Conservation (phyloP, 2,329 filamentous ascomycete genomes). For the Fusarium sp. region DNA sequence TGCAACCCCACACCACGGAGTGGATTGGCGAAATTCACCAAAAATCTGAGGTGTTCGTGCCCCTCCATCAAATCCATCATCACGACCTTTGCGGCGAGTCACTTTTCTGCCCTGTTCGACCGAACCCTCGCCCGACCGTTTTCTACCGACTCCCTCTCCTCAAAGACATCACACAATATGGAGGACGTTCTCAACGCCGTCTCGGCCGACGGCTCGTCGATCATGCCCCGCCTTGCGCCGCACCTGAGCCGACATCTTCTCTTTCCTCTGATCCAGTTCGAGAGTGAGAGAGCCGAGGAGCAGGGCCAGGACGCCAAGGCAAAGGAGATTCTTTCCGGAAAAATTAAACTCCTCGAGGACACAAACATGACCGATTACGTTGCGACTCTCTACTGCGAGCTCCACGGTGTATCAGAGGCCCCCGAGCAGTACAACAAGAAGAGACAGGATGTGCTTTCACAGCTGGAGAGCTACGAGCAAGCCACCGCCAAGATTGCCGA, state of each 20-base stretch:
- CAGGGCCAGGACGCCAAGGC: constrained; percentile 67
- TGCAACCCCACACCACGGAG: constrained; percentile 49
- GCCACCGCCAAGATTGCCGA: constrained; percentile 90
- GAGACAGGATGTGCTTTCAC: constrained; percentile 86
- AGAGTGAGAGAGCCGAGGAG: constrained; percentile 82
- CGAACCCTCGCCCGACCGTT: constrained; percentile 22
- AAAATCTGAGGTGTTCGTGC: constrained; percentile 47
- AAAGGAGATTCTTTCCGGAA: constrained; percentile 81
- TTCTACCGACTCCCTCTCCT: constrained; percentile 9
- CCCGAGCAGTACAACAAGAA: constrained; percentile 89
- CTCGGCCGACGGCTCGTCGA: constrained; percentile 74
- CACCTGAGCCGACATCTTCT: constrained; percentile 96
- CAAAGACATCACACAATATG: constrained; percentile 44
- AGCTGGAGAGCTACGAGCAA: constrained; percentile 84
- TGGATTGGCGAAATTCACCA: constrained; percentile 53
- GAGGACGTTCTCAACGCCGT: constrained; percentile 61
- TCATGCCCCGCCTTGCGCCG: constrained; percentile 88
- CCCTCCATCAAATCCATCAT: constrained; percentile 49
- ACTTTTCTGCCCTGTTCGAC: constrained; percentile 30
- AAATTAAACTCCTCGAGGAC: constrained; percentile 93
- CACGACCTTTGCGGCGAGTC: constrained; percentile 42
- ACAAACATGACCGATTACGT: constrained; percentile 99
- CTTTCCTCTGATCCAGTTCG: constrained; percentile 95
- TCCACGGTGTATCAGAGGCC: constrained; percentile 80
- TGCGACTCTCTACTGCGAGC: constrained; percentile 87